Evolutionary conservation across 1,284 basidiomycete species (phyloP).

Genomic region (Ceratobasidium theobromae): DNA sequence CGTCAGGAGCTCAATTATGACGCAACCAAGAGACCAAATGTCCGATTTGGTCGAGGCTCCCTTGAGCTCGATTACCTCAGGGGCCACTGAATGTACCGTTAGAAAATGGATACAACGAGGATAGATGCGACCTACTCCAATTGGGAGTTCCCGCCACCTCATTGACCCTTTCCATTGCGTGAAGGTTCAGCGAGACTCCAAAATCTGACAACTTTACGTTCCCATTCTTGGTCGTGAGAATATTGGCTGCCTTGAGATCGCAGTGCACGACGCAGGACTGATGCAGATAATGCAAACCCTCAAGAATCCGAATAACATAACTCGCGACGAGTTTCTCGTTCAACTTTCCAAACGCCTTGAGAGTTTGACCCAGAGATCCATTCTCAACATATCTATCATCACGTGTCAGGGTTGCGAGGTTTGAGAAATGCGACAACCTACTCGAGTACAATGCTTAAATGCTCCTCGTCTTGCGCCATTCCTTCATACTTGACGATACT

Average conservation of each 20-base stretch:
- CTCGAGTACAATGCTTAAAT: conserved; percentile 90
- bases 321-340: conserved; percentile 86
- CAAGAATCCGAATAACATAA: conserved; percentile 91
- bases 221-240: conserved; percentile 94
- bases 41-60: conserved; percentile 57
- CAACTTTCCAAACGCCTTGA: conserved; percentile 88
- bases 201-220: conserved; percentile 99
- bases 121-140: conserved; percentile 62
- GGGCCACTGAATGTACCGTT: conserved; percentile 64
- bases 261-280: conserved; percentile 74
- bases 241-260: conserved; percentile 98
- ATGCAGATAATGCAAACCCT: conserved; percentile 89
- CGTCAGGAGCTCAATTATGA: conserved; percentile 89
- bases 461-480: conserved; percentile 85
- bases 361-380: conserved; percentile 85
- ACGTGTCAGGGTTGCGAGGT: not conserved
- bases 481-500: conserved; percentile 96
- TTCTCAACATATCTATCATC: conserved; percentile 82
- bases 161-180: conserved; percentile 75
- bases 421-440: conserved; percentile 43
- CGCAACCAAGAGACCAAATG: conserved; percentile 93
- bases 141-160: conserved; percentile 92
- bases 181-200: conserved; percentile 96
- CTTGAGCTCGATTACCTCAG: conserved; percentile 81
- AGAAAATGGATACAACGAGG: conserved; percentile 5